Base-by-base conservation (phyloP, 345 rosid genomes). In the Melaleuca alternifolia region DNA sequence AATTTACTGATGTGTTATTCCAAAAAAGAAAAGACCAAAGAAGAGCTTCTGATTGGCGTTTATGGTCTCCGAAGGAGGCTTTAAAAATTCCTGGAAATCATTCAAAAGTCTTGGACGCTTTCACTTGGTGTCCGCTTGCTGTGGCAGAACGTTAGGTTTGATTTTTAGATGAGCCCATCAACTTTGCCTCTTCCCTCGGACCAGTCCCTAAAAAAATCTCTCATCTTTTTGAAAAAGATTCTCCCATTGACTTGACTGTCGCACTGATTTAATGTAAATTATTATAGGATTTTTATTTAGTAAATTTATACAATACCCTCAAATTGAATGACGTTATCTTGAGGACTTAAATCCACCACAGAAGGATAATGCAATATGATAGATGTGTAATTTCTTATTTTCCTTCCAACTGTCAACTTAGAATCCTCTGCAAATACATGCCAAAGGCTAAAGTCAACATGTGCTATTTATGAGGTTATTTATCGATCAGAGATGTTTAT, bases 341-440 rank as follows among this genome's bases (percentile, higher is more conserved):
- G n/a, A n/a, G n/a, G n/a, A n/a, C n/a, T n/a, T n/a, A n/a, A n/a
- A n/a, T n/a, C n/a, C n/a, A n/a, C n/a, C n/a, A n/a, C n/a, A n/a
- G n/a, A n/a, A 1, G 9, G 4, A 12, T n/a, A 59, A 59, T 26
- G 65, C 8, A 12, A 59, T 59, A 0, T n/a, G 2, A n/a, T 59
- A 59, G 33, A 26, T 26, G 8, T 11, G 33, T 56, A 0, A 26
- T 59, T 59, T 2, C 71, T n/a, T 59, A 11, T n/a, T 59, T n/a
- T 59, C 18, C 33, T 26, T 59, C 16, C 65, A 0, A 59, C 1
- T 59, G 12, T 26, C 33, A 59, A 33, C 0, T 59, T 59, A 6
- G 71, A 0, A 1, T 12, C 71, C 16, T 0, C 0, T 59, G 16
- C 16, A 0, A 59, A n/a, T 18, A 13, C 6, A 6, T 59, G 33